These are phyloP conservation scores for Cercospora sojina DNA, from an alignment of 2,329 filamentous ascomycete species.

Conservation along the genomic window DNA sequence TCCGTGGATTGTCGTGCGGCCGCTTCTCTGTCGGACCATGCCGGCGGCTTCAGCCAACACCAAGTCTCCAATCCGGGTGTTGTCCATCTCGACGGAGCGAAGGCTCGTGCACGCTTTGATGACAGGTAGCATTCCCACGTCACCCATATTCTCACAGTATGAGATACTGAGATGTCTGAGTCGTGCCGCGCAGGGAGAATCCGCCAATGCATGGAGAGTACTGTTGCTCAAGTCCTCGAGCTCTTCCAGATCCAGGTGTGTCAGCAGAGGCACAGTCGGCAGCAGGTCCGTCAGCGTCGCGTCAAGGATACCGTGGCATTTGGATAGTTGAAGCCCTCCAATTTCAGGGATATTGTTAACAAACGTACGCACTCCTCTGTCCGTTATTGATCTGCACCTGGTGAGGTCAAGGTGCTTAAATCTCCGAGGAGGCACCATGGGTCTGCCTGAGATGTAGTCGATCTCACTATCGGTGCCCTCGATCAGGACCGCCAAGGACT, in stretches of 20 bases:
- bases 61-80: slow-evolving; percentile 85
- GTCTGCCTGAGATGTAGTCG: slow-evolving; percentile 74
- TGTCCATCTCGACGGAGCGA: slow-evolving; percentile 79
- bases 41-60: slow-evolving; percentile 79
- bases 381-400: slow-evolving; percentile 72
- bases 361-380: slow-evolving; percentile 67
- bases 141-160: slow-evolving; percentile 83
- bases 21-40: slow-evolving; percentile 64
- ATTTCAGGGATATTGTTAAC: slow-evolving; percentile 74
- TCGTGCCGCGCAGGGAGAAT: slow-evolving; percentile 67
- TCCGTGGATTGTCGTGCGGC: slow-evolving; percentile 43
- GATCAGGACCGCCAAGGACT: slow-evolving; percentile 69
- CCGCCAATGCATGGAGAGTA: slow-evolving; percentile 71
- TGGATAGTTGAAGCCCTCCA: slow-evolving; percentile 79
- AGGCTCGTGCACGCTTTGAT: slow-evolving; percentile 72
- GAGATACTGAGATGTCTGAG: slow-evolving; percentile 83
- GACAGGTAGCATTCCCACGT: slow-evolving; percentile 78
- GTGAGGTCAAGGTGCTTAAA: slow-evolving; percentile 84
- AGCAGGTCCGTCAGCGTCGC: slow-evolving; percentile 69
- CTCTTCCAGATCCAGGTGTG: slow-evolving; percentile 88
- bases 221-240: slow-evolving; percentile 73
- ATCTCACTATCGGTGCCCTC: slow-evolving; percentile 74
- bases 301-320: slow-evolving; percentile 73
- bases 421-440: slow-evolving; percentile 72
- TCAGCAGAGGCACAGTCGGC: slow-evolving; percentile 71